Evolutionary conservation across 2,329 filamentous ascomycete genomes (phyloP), one percentile per base, ranked within the genome.

Genomic region (Ophidiomyces ophidiicola): DNA sequence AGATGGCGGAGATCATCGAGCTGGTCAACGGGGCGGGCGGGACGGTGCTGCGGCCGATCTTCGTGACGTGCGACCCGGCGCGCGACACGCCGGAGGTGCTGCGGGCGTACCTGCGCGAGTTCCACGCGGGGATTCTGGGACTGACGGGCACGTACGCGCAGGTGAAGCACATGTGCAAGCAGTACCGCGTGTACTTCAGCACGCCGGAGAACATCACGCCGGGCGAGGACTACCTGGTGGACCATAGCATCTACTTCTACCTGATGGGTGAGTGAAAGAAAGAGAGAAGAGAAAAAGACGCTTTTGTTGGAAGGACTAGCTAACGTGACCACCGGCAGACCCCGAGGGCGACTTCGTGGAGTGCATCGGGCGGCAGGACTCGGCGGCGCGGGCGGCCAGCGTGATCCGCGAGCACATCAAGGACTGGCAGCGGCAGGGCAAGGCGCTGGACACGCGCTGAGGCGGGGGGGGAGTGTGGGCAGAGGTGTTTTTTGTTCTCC

Each of bases 161-260:
- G 65, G 82, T 96, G 55, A 94, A 94, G 70, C 72, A 80, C 48
- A 78, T 92, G 41, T 98, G 90, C 71, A 96, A 94, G 69, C 80
- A 80, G 49, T 98, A 96, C 62, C 73, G 90, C 14, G 90, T 98
- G 39, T 98, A 98, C 66, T 98, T 98, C 55, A 90, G 82, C 56
- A 98, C 90, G 33, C 90, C 90, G 23, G 70, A 76, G 51, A 74
- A 86, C 47, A 83, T 96, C 41, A 81, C 87, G 69, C 81, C 86
- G 1, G 90, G 88, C 1, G 82, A 94, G 68, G 90, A 98, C 62
- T 98, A 98, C 59, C 63, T 98, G 52, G 90, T 98, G 8, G 90
- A 98, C 61, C 90, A 98, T 67, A 94, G 86, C 61, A 98, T 98
- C 51, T 98, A 98, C 70, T 98, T 98, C 55, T 98, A 98, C 62